Evolutionary conservation across 345 rosid species (phyloP).

Genomic region (Hibiscus tridactylites): DNA sequence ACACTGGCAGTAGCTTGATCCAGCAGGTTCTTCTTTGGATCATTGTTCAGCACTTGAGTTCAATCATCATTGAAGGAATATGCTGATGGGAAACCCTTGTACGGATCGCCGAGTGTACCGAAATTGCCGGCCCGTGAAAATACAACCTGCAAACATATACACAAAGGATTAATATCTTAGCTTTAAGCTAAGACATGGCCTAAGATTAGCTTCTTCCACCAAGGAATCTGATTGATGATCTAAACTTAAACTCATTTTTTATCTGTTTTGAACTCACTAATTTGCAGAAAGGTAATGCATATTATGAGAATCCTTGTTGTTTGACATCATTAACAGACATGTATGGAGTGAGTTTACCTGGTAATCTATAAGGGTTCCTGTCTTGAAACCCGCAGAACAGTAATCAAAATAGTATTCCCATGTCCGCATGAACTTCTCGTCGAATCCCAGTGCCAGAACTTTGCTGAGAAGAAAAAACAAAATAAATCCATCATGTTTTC

Average conservation of each 20-base stretch:
- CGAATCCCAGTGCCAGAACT: not conserved
- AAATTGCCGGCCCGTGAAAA: slow-evolving; percentile 66
- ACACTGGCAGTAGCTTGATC: not conserved
- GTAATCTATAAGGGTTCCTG: slow-evolving; percentile 55
- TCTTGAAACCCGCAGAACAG: slow-evolving; percentile 76
- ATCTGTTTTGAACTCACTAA: not conserved
- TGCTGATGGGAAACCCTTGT: slow-evolving; percentile 5
- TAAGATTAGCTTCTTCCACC: not conserved
- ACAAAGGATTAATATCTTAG: not conserved
- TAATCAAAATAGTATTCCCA: slow-evolving; percentile 13
- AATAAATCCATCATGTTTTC: too few relatives aligned
- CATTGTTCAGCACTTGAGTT: not conserved
- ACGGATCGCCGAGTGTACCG: slow-evolving; percentile 33
- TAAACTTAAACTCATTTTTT: not conserved
- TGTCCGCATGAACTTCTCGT: slow-evolving; percentile 52
- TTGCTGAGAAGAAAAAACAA: too few relatives aligned
- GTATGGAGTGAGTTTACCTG: slow-evolving; percentile 29
- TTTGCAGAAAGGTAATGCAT: not conserved
- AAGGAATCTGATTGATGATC: not conserved
- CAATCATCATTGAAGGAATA: not conserved
- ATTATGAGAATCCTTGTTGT: not conserved
- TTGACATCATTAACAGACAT: not conserved
- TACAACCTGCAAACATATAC: slow-evolving; percentile 35
- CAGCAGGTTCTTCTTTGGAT: not conserved
- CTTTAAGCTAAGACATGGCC: too few relatives aligned